A percentile compares a stretch with the other conserved stretches of the same genome.
Evolutionary conservation across 192 early-diverging fungal species (phyloP).

Genomic region (Linnemannia elongata): DNA sequence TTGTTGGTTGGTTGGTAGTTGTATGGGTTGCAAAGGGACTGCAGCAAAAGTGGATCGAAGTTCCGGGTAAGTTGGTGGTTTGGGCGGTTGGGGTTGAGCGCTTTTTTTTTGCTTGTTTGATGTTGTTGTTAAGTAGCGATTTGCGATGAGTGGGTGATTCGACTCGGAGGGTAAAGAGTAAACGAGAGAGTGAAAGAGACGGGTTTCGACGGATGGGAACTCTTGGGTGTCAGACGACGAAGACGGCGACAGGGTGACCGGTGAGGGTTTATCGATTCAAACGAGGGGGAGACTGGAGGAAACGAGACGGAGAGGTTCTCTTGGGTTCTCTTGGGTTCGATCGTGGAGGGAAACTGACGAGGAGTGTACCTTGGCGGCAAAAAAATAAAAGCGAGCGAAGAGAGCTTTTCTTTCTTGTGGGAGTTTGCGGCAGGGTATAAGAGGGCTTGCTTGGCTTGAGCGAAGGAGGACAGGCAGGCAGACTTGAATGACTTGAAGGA

Average conservation of each 20-base stretch:
- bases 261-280: conserved; percentile 1
- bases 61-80: background rate
- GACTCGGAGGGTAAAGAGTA: background rate
- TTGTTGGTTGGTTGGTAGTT: background rate
- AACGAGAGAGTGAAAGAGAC: too few species aligned
- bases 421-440: background rate
- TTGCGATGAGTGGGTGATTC: background rate
- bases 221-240: background rate
- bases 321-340: background rate
- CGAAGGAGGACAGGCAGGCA: background rate
- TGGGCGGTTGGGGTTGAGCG: background rate
- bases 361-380: background rate
- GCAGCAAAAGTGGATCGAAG: conserved; percentile 2
- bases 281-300: background rate
- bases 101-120: background rate
- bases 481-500: background rate
- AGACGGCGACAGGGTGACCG: background rate
- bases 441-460: conserved; percentile 13
- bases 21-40: background rate
- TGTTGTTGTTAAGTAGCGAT: background rate
- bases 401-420: background rate
- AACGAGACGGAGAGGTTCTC: background rate
- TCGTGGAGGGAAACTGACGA: background rate
- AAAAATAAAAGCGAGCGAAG: background rate
- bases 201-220: background rate